These are phyloP conservation scores for Geotrichum macrosporum DNA, from an alignment of 1,139 yeast genomes.

Conservation along the genomic window DNA sequence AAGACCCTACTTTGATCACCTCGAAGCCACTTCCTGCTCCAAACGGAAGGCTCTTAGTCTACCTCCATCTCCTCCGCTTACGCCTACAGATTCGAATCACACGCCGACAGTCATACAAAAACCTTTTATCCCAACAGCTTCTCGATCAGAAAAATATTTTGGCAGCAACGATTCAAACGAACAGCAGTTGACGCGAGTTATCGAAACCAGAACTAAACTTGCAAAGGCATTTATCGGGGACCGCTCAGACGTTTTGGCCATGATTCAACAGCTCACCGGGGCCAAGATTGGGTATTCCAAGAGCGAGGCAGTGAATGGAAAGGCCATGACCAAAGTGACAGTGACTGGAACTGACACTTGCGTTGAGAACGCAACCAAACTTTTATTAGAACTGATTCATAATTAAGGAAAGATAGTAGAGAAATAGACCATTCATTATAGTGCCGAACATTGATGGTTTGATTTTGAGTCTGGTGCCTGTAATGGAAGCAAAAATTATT, in stretches of 20 bases:
- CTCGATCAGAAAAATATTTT: not conserved
- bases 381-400: conserved; percentile 10
- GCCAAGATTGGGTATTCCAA: conserved; percentile 5
- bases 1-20: too few relatives aligned
- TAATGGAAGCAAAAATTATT: too few relatives aligned
- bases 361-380: conserved; percentile 5
- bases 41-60: not conserved
- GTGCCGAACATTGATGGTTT: too few relatives aligned
- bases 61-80: not conserved
- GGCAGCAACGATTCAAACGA: not conserved
- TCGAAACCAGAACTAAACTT: conserved; percentile 4
- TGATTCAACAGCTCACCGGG: conserved; percentile 4
- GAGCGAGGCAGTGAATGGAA: conserved; percentile 11
- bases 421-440: too few relatives aligned
- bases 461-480: too few relatives aligned
- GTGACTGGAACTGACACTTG: not conserved
- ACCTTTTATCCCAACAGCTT: conserved; percentile 11
- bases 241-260: not conserved
- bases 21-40: too few relatives aligned
- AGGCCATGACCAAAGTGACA: conserved; percentile 9
- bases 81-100: not conserved
- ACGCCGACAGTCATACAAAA: not conserved
- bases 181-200: not conserved
- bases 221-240: conserved; percentile 5
- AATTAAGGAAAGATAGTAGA: too few relatives aligned